A percentile compares a stretch with the other conserved stretches of the same genome.
Evolutionary conservation across 2,329 filamentous ascomycete genomes (phyloP).

Genomic region (Fusarium redolens): DNA sequence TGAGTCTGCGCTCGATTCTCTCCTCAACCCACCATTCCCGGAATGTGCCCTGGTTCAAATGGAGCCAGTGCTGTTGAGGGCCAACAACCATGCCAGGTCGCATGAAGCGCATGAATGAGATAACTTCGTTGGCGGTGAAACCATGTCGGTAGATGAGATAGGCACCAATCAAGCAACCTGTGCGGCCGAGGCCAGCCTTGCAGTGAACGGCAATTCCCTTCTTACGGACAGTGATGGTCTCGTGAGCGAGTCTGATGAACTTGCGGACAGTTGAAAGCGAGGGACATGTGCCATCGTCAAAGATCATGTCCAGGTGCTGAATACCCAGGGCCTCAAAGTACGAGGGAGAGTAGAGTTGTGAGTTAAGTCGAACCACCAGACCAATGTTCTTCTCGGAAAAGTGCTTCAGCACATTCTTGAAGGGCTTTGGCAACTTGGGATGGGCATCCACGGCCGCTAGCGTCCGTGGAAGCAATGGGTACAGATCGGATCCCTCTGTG

Average conservation of each 20-base stretch:
- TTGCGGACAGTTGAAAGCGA: constrained; percentile 88
- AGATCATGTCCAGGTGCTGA: constrained; percentile 98
- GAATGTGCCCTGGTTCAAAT: constrained; percentile 96
- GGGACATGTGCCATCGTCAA: constrained; percentile 97
- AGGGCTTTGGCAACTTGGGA: constrained; percentile 80
- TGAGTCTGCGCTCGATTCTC: constrained; percentile 76
- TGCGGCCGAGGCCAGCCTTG: constrained; percentile 95
- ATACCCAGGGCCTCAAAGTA: constrained; percentile 97
- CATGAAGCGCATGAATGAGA: constrained; percentile 99
- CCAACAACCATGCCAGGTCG: constrained; percentile 98
- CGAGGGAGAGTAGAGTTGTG: constrained; percentile 93
- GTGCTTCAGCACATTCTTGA: constrained; percentile 95
- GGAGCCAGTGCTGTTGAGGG: constrained; percentile 98
- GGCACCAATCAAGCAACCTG: constrained; percentile 94
- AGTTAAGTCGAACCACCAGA: constrained; percentile 94
- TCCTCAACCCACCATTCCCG: constrained; percentile 98
- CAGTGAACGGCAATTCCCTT: constrained; percentile 97
- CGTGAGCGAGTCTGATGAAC: constrained; percentile 94
- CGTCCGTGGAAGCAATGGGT: constrained; percentile 78
- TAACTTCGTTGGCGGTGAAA: constrained; percentile 97
- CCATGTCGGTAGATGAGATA: constrained; percentile 98
- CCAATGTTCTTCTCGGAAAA: constrained; percentile 91
- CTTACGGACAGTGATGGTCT: constrained; percentile 90
- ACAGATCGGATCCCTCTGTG: constrained; percentile 77
- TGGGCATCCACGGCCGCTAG: constrained; percentile 77